A percentile compares a stretch with the other conserved stretches of the same genome.
phyloP scores from a whole-genome alignment of 345 rosid species.

The Excoecaria cochinchinensis region DNA sequence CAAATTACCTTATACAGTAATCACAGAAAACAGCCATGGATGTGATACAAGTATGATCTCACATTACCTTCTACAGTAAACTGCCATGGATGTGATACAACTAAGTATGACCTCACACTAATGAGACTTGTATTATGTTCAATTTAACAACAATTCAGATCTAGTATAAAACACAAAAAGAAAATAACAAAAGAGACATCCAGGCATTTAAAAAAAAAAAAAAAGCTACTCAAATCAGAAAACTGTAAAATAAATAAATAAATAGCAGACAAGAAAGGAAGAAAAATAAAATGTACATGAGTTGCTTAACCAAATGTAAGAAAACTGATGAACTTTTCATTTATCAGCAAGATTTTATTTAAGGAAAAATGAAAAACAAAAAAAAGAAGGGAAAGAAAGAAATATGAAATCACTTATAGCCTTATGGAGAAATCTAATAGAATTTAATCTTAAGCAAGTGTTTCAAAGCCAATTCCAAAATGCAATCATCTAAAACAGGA shows the following conservation, averaged over 20 bases:
- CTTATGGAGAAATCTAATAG: not conserved
- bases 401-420: not conserved
- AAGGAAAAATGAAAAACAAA: not conserved
- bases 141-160: not conserved
- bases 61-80: not conserved
- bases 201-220: not conserved
- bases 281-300: not conserved
- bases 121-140: not conserved
- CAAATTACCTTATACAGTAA: too few species aligned
- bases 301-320: not conserved
- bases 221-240: not conserved
- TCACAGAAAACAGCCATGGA: not conserved
- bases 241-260: too few species aligned
- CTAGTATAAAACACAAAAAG: not conserved
- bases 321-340: not conserved
- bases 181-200: not conserved
- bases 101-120: not conserved
- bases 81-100: not conserved
- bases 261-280: not conserved
- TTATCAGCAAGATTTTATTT: too few species aligned
- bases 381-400: not conserved
- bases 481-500: not conserved
- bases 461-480: not conserved
- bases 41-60: not conserved
- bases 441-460: not conserved